These are phyloP conservation scores for Botrytis fragariae DNA, from an alignment of 2,329 filamentous ascomycete genomes.

Conservation along the genomic window DNA sequence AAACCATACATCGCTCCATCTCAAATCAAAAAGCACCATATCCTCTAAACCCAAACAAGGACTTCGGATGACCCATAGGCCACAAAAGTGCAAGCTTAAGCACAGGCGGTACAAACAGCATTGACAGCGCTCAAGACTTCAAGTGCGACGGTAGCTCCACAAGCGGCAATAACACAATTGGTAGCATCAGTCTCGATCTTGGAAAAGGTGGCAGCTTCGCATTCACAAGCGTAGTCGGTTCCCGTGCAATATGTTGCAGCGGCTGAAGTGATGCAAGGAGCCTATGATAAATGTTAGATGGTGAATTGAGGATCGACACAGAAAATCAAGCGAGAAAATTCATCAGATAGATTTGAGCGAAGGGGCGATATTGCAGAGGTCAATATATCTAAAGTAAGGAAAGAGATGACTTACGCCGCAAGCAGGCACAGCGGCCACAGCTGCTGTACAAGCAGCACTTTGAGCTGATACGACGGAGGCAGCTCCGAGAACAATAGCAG, in stretches of 20 bases:
- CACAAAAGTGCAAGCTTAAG: background rate
- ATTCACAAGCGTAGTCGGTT: slow-evolving; percentile 15
- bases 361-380: background rate
- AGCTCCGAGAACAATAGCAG: slow-evolving; percentile 10
- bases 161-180: background rate
- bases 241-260: background rate
- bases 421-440: background rate
- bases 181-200: background rate
- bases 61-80: background rate
- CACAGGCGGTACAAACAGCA: slow-evolving; percentile 11
- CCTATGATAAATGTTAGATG: background rate
- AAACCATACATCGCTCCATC: background rate
- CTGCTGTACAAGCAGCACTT: slow-evolving; percentile 6
- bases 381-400: background rate
- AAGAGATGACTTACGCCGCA: slow-evolving; percentile 13
- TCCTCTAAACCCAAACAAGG: background rate
- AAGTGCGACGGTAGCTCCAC: background rate
- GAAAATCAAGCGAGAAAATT: background rate
- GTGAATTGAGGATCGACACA: too few relatives aligned
- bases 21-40: background rate
- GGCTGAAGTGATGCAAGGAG: background rate
- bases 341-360: background rate
- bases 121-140: background rate
- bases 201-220: background rate
- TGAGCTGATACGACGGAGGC: slow-evolving; percentile 10